Conservation (phyloP, 805 yeast genomes). For the Metschnikowia chrysomelidarum region DNA sequence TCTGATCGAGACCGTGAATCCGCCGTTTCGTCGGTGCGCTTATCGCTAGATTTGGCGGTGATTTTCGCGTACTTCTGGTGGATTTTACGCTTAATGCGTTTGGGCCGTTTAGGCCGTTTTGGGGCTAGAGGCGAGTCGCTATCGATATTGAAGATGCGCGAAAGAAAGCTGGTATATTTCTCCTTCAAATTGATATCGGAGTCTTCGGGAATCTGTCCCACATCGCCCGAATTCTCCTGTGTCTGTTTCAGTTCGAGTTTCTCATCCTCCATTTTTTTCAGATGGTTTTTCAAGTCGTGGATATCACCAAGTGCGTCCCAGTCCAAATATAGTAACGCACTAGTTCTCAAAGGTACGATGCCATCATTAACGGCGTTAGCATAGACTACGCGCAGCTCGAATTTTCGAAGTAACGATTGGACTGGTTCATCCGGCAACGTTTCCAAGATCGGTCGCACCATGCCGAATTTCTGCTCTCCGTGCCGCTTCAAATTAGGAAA, state of each 20-base stretch:
- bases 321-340: slow-evolving; percentile 42
- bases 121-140: slow-evolving; percentile 4
- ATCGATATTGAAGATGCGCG: slow-evolving; percentile 15
- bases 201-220: slow-evolving; percentile 36
- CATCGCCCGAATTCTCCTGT: slow-evolving; percentile 14
- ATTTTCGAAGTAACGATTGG: slow-evolving; percentile 27
- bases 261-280: slow-evolving; percentile 6
- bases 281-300: slow-evolving; percentile 22
- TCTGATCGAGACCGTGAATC: slow-evolving; percentile 2
- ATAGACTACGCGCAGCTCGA: slow-evolving; percentile 36
- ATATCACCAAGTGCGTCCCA: slow-evolving; percentile 44
- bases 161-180: slow-evolving; percentile 15
- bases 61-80: slow-evolving; percentile 17
- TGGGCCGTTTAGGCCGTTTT: slow-evolving; percentile 5
- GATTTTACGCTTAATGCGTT: slow-evolving; percentile 11
- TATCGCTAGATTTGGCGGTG: slow-evolving; percentile 21
- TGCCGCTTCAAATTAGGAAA: slow-evolving; percentile 22
- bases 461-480: slow-evolving; percentile 10
- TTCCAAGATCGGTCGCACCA: slow-evolving; percentile 33
- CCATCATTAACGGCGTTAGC: slow-evolving; percentile 48
- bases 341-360: slow-evolving; percentile 44
- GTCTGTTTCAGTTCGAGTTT: background rate
- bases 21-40: slow-evolving; percentile 4
- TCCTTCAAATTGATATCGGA: slow-evolving; percentile 11
- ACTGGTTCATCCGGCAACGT: slow-evolving; percentile 41